Evolutionary conservation across 306 rosid genomes (phyloP).

Genomic region (Quercus rubra): DNA sequence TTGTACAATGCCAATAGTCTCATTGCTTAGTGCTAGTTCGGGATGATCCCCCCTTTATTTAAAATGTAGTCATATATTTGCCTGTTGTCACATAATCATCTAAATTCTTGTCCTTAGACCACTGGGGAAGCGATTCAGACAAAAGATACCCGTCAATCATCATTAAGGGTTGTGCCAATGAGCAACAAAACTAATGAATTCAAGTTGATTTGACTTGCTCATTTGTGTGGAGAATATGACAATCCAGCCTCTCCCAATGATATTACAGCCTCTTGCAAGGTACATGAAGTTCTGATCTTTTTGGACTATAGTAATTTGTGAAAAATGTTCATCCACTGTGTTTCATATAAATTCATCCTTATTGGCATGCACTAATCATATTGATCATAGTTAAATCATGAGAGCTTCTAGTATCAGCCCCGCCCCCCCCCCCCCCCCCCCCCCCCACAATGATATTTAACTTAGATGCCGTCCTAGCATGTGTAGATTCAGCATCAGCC

Average conservation of each 20-base stretch:
- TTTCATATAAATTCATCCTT: background rate
- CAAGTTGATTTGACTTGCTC: background rate
- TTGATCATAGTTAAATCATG: background rate
- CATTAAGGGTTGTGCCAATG: background rate
- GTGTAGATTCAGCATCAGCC: background rate
- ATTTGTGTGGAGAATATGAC: background rate
- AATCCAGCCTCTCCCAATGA: background rate
- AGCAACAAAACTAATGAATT: background rate
- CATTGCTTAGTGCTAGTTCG: background rate
- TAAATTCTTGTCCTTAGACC: background rate
- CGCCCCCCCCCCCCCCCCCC: too few relatives aligned
- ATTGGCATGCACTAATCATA: conserved; percentile 18
- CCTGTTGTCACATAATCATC: background rate
- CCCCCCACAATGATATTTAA: background rate
- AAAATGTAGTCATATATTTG: background rate
- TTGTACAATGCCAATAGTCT: background rate
- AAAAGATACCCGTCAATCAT: background rate
- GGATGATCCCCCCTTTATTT: background rate
- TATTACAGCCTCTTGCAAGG: background rate
- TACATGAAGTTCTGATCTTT: background rate
- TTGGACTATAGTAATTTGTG: background rate
- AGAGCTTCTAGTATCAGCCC: background rate
- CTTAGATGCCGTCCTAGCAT: background rate
- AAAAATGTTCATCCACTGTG: background rate
- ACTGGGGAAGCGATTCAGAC: background rate